These are phyloP conservation scores for Coniochaeta sp. DNA, from an alignment of 2,329 filamentous ascomycete species.

Conservation along the genomic window DNA sequence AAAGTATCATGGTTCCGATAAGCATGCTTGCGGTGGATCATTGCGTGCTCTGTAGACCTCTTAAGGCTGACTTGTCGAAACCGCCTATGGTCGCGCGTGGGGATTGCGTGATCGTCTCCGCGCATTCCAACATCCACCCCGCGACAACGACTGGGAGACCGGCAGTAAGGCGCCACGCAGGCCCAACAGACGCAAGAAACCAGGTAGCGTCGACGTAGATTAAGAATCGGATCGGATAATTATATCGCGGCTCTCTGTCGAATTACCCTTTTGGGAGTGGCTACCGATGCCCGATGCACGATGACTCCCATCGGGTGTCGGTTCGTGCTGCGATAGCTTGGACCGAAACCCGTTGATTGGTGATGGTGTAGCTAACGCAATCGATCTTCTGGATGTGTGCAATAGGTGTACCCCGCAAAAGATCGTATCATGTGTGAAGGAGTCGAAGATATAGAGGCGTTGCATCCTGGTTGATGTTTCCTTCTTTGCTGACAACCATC, in stretches of 20 bases:
- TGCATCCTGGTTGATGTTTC: not conserved
- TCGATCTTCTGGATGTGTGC: conserved; percentile 13
- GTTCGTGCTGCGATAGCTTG: conserved; percentile 2
- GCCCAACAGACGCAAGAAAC: not conserved
- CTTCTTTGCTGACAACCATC: not conserved
- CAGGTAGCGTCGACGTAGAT: not conserved
- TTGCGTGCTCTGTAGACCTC: not conserved
- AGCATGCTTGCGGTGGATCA: not conserved
- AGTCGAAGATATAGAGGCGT: conserved; percentile 4
- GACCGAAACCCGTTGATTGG: conserved; percentile 7
- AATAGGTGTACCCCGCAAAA: conserved; percentile 12
- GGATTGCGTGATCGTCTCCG: conserved; percentile 17
- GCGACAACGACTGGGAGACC: not conserved
- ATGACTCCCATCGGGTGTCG: not conserved
- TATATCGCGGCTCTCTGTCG: not conserved
- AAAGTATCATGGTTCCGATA: not conserved
- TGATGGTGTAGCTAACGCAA: conserved; percentile 9
- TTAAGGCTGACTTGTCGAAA: not conserved
- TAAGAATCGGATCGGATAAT: not conserved
- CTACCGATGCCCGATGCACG: not conserved
- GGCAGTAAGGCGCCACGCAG: not conserved
- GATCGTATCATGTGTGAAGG: not conserved
- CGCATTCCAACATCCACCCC: conserved; percentile 16
- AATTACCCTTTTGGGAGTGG: not conserved
- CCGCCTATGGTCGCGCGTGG: not conserved